Evolutionary conservation across 176 grass and related monocot genomes (phyloP), one percentile per base, ranked within the genome.

Genomic region (Cenchrus purpureus): DNA sequence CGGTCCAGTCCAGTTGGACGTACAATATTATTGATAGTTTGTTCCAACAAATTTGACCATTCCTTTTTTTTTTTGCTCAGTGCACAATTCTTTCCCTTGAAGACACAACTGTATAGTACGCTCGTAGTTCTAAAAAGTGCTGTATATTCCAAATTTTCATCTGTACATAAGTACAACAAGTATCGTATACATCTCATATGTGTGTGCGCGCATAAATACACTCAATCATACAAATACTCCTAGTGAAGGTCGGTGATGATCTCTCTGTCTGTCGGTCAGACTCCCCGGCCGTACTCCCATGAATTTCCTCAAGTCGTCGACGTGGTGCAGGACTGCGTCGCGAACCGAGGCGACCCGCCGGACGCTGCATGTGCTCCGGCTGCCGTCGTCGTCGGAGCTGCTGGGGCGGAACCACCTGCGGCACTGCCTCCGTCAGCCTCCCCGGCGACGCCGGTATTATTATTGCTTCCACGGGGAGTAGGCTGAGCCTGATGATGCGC

Each of bases 271-370:
- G 64, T 10, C 31, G 20, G 63, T 80, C 10, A 34, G 46, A 20
- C 58, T 28, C 16, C 8, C 15, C 19, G 8, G 7, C 25, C 19
- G 8, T 50, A 7, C 17, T 10, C 8, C 31, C 37, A 14, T 7
- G 15, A 42, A 12, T 58, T 14, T 32, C 32, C 73, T 89, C 82
- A 89, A 45, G 77, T 89, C 6, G 54, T 88, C 10, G 83, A 89
- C 64, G 78, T 85, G 32, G 88, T 77, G 83, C 83, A 89, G 5
- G 71, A 82, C 15, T 64, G 88, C 71, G 83, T 89, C 32, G 71
- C 83, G 6, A 77, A 31, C 19, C 69, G 77, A 62, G 77, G 61
- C 7, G 77, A 80, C 56, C 58, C 49, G 6, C 59, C 50, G 10
- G 81, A 48, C 68, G 60, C 10, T 13, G 67, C 54, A n/a, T 54